Evolutionary conservation across 495 filamentous ascomycete genomes (phyloP), one percentile per base, ranked within the genome.

Genomic region (Bryoglossum gracile): DNA sequence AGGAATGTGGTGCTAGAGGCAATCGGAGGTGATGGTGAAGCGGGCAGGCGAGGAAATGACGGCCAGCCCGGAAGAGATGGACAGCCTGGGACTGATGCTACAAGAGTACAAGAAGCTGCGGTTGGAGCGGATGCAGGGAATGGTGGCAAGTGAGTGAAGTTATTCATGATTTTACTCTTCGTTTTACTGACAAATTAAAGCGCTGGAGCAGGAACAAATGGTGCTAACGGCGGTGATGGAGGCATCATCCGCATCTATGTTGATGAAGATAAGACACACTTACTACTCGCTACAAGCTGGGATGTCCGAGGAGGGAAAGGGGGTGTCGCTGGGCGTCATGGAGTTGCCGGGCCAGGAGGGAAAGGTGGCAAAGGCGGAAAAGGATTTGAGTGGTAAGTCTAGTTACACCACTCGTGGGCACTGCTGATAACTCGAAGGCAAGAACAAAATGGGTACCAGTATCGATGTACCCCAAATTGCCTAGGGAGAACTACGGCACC

Each of bases 221-320:
- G 65, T 5, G 65, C 54, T 9, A 48, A 60, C 28, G 65, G 59
- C 17, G 65, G 65, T 22, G 43, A 51, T 13, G 65, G 65, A 0
- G 65, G 65, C 4, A 32, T 50, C 30, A 52, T 60, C 11, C 39
- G 51, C n/a, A 41, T 68, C 22, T 58, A 54, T 11, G 58, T 65
- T n/a, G 39, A 43, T 3, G 57, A 67, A 38, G 52, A 54, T 21
- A 59, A 66, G 24, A 57, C 62, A 18, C 59, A 64, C 37, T 56
- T 60, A 14, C 52, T 62, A 1, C 44, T 62, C 9, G 60, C 49
- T n/a, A 49, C 51, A 13, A 50, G 25, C 18, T 53, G 60, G 10
- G 59, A 47, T 9, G 44, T 50, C 8, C 42, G 55, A 0, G 62
- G 62, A 9, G 50, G 55, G 35, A 49, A 57, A 13, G 52, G 49